Base-by-base conservation (phyloP, 495 filamentous ascomycete species). In the Lophium mytilinum region DNA sequence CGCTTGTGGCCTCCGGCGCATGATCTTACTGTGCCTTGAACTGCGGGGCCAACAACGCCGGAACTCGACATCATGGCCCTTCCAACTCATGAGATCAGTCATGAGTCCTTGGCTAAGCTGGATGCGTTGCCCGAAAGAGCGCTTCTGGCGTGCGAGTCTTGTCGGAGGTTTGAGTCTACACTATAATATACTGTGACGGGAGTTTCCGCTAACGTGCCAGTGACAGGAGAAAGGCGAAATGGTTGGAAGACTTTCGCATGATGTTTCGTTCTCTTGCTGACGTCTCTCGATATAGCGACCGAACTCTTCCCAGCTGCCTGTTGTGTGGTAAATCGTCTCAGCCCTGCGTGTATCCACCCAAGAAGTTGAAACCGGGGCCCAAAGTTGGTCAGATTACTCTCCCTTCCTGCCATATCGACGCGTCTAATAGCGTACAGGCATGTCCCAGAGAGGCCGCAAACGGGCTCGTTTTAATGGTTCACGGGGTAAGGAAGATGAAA, bases 301-400 rank as follows among this genome's bases (percentile, higher is more conserved):
- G 35, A 12, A 39, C n/a, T 14, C 49, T 35, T 15, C 49, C 49
- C 10, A n/a, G 30, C 35, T 51, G 49, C 24, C 9, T 39, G 1
- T 5, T 51, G 7, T 51, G 49, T 51, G 49, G 11, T 3, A 33
- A 36, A 19, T 30, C 49, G 18, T 35, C n/a, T 17, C 49, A 51
- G 34, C n/a, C n/a, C 1, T 51, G 49, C 18, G 24, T 15, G 11
- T 51, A 51, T 51, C 49, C 49, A 3, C 24, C 35, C 10, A 51
- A 35, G 24, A 36, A 15, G 30, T n/a, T 39, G n/a, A 51, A 51
- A 35, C 49, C 49, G 11, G 49, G 49, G 21, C 49, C 49, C 49
- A 51, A 51, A 51, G 18, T 51, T 51, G 49, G 49, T 51, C 9
- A 33, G 49, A 51, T 51, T 51, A 3, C 2, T 12, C 19, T 24